Evolutionary conservation across 176 grass and related monocot genomes (phyloP).

Genomic region (Paspalum notatum): DNA sequence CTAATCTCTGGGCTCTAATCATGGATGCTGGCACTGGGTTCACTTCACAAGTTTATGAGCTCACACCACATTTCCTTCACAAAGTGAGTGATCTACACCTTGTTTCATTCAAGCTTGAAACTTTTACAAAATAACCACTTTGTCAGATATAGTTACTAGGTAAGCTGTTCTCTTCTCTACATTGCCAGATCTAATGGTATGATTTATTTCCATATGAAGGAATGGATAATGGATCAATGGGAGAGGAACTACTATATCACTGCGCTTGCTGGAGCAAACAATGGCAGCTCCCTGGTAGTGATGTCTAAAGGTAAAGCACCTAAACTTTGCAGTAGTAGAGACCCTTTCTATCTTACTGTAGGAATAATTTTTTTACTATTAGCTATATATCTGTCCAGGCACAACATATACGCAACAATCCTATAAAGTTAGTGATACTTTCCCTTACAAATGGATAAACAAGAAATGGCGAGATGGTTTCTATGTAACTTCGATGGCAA

Average conservation of each 20-base stretch:
- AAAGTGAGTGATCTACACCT: constrained; percentile 63
- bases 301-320: constrained; percentile 95
- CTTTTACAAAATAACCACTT: constrained; percentile 32
- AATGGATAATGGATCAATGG: constrained; percentile 99
- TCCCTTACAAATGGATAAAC: constrained; percentile 99
- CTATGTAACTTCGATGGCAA: constrained; percentile 97
- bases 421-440: constrained; percentile 95
- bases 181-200: constrained; percentile 25
- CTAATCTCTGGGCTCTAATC: constrained; percentile 95
- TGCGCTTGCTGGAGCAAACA: constrained; percentile 90
- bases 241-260: constrained; percentile 96
- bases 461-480: constrained; percentile 98
- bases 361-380: constrained; percentile 27
- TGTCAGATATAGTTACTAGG: constrained; percentile 9
- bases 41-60: constrained; percentile 89
- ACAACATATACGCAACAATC: constrained; percentile 88
- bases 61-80: constrained; percentile 92
- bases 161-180: constrained; percentile 39
- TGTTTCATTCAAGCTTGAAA: constrained; percentile 34
- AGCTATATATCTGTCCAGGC: constrained; percentile 48
- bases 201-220: constrained; percentile 61
- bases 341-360: constrained; percentile 12
- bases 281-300: constrained; percentile 87
- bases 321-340: constrained; percentile 24
- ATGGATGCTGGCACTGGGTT: constrained; percentile 99